Conservation (phyloP, 2,329 filamentous ascomycete species). For the Pseudogymnoascus sp. region DNA sequence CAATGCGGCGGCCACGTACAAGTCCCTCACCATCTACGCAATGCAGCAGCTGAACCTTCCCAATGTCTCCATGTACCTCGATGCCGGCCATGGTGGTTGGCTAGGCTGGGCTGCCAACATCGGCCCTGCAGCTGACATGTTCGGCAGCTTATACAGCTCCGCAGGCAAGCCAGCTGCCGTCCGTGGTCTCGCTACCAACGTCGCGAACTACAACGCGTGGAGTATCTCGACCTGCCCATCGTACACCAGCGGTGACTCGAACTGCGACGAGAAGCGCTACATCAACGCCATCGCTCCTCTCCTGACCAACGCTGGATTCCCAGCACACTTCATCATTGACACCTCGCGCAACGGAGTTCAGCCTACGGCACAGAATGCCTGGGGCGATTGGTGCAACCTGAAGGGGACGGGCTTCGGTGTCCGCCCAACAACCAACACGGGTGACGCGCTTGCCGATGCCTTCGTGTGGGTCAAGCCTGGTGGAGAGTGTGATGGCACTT, state of each 20-base stretch:
- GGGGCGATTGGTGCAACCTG: conserved; percentile 65
- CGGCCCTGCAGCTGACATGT: conserved; percentile 41
- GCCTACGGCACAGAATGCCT: conserved; percentile 45
- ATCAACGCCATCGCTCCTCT: conserved; percentile 45
- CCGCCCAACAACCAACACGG: conserved; percentile 57
- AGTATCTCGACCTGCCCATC: conserved; percentile 37
- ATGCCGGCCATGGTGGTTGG: conserved; percentile 59
- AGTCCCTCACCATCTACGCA: conserved; percentile 49
- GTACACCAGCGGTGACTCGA: conserved; percentile 35
- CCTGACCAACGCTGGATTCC: conserved; percentile 39
- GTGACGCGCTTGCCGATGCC: conserved; percentile 51
- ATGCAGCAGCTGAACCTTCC: conserved; percentile 48
- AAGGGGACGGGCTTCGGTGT: conserved; percentile 55
- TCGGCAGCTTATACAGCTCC: conserved; percentile 38
- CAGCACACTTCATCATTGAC: conserved; percentile 49
- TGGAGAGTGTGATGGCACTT: conserved; percentile 39
- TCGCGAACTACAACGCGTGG: conserved; percentile 53
- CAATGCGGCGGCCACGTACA: conserved; percentile 46
- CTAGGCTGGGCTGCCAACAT: conserved; percentile 57
- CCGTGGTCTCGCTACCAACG: conserved; percentile 49
- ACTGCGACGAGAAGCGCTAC: conserved; percentile 47
- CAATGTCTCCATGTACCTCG: conserved; percentile 58
- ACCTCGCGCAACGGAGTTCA: conserved; percentile 57
- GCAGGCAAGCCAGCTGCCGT: conserved; percentile 40
- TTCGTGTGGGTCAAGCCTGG: conserved; percentile 69